Evolutionary conservation across 768 basidiomycete species (phyloP), one percentile per base, ranked within the genome.

Genomic region (Austroboletus eburneus): DNA sequence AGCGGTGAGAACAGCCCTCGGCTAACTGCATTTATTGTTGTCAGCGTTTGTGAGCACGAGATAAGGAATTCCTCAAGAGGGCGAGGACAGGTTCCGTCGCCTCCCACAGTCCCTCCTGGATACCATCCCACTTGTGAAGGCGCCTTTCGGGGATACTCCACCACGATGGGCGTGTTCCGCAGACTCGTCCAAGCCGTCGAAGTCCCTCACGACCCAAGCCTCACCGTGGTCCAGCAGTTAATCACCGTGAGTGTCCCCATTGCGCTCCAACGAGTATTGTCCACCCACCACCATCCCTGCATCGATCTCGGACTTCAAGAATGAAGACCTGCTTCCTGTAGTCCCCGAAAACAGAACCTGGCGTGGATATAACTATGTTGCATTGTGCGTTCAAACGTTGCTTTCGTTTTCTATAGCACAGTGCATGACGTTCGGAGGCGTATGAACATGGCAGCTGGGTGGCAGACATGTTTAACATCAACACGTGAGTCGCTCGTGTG

Each of bases 401-500:
- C 5, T 9, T 18, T 24, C 34, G 22, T 33, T 43, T 20, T 34
- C 17, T 30, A 34, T 44, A 17, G 35, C 29, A 24, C 36, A 25
- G 36, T 34, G 40, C 39, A 32, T 50, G 20, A 36, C 14, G 21
- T 33, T 40, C n/a, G n/a, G n/a, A 38, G 49, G 23, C 48, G 43
- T 42, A 16, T 33, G 5, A 37, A 24, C n/a, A 42, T 10, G 25
- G 57, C 50, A 85, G 83, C 69, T 89, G 85, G 87, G 76, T 89
- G 35, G 85, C 84, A 32, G 87, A 90, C 67, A 79, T 78, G 55
- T 89, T 87, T 72, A 87, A 86, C 56, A 75, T 86, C 59, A 85
- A 83, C 62, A 85, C 83, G 82, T 83, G 65, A 58, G 80, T 69
- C 35, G 23, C 45, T 34, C 35, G 40, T 48, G 48, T 42, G 23